These are phyloP conservation scores for Thalassiosira profunda DNA, from an alignment of 108 stramenopile genomes.

Conservation along the genomic window DNA sequence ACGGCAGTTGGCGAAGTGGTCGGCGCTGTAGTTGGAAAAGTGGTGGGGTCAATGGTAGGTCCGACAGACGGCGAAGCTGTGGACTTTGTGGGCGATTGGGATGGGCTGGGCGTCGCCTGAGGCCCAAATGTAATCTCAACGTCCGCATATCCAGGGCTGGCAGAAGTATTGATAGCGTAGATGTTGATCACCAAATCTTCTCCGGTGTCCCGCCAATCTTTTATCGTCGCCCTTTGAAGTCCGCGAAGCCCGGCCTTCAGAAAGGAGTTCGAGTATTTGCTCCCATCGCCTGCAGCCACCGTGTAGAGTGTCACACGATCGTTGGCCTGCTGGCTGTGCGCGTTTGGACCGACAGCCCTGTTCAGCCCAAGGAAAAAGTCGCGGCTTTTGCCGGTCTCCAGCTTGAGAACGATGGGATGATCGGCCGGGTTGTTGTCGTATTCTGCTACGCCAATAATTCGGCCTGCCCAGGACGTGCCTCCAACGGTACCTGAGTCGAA, in stretches of 20 bases:
- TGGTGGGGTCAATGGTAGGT: too few relatives aligned
- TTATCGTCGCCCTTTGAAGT: neutral
- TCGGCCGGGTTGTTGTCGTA: neutral
- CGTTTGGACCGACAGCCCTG: constrained; percentile 6
- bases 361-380: constrained; percentile 22
- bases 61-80: too few relatives aligned
- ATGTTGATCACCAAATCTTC: neutral
- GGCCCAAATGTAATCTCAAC: neutral
- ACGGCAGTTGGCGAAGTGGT: too few relatives aligned
- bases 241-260: neutral
- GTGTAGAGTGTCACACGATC: constrained; percentile 8
- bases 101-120: too few relatives aligned
- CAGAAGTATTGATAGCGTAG: neutral
- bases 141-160: constrained; percentile 9
- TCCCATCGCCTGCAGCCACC: constrained; percentile 7
- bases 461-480: neutral
- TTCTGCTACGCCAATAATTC: constrained; percentile 17
- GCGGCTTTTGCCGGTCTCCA: constrained; percentile 5
- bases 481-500: neutral
- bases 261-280: neutral
- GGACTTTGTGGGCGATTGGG: too few relatives aligned
- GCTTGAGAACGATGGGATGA: neutral
- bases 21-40: too few relatives aligned
- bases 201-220: neutral
- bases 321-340: constrained; percentile 9